Evolutionary conservation across 257 asterid species (phyloP), one percentile per base, ranked within the genome.

Genomic region (Scutellaria baicalensis): DNA sequence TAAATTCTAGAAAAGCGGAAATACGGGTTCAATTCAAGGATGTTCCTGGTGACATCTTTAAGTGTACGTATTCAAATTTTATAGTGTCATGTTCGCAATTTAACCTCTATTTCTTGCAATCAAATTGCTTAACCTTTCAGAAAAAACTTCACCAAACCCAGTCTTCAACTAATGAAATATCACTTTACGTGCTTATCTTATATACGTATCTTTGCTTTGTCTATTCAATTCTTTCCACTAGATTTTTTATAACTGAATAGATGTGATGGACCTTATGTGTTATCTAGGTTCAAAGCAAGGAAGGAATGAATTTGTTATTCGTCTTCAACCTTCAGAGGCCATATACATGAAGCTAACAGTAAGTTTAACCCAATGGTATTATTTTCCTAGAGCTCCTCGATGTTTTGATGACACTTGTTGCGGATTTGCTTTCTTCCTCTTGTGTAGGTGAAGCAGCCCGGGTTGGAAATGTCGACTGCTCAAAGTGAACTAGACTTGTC

Each of bases 401-500:
- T 33, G 8, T 48, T 36, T 11, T 13, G 31, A 62, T 39, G 42
- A 50, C 8, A 20, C 43, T 38, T 16, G 11, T 64, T 16, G 36
- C 8, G 27, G 43, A 63, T 50, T 56, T 23, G 23, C 17, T 57
- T 60, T 77, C 45, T 76, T 75, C 73, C 62, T 57, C 52, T 79
- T 21, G 31, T 82, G 78, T 87, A 94, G 99, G 99, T 94, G 76
- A 94, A 94, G 88, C 84, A 91, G 76, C 99, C 99, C 8, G 99
- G 99, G 56, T 75, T 94, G 79, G 98, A 91, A 71, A 88, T 94
- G 95, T 69, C 90, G 35, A 84, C 97, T 9, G 98, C 81, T 69
- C 98, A 91, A 72, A 94, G 99, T 63, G 99, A 94, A 76, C 83
- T 94, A 33, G 99, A 94, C 84, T 75, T 94, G 80, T 94, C 99